Evolutionary conservation across 148 eudicot species (phyloP).

Genomic region (Rheum nobile): DNA sequence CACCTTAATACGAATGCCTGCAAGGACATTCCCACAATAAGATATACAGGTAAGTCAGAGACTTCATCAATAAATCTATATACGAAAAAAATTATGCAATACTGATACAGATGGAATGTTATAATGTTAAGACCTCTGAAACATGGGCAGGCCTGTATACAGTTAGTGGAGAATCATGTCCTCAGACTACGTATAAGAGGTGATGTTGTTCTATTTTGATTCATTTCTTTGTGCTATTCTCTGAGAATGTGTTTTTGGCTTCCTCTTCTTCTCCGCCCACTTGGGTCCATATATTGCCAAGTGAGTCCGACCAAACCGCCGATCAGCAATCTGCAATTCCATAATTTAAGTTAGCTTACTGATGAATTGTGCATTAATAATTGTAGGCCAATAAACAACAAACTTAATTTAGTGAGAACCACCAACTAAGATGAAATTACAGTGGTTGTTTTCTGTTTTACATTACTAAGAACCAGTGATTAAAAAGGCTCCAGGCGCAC

Average conservation of each 20-base stretch:
- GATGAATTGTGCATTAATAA: background rate
- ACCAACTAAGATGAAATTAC: background rate
- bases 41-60: background rate
- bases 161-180: background rate
- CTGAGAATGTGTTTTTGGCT: slow-evolving; percentile 16
- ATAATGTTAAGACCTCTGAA: background rate
- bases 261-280: slow-evolving; percentile 79
- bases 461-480: background rate
- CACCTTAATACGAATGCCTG: background rate
- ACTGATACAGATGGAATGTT: background rate
- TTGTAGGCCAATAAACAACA: background rate
- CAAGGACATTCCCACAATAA: background rate
- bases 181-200: background rate
- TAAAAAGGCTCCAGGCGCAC: too few species aligned
- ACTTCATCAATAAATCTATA: background rate
- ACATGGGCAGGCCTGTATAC: background rate
- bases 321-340: slow-evolving; percentile 64
- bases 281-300: slow-evolving; percentile 85
- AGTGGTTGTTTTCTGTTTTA: background rate
- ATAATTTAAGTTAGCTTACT: background rate
- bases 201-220: background rate
- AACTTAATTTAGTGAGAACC: background rate
- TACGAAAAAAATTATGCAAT: background rate
- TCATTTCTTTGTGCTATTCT: slow-evolving; percentile 3
- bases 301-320: slow-evolving; percentile 86